Evolutionary conservation across 129 eudicot genomes (phyloP).

Genomic region (Mikania micrantha): DNA sequence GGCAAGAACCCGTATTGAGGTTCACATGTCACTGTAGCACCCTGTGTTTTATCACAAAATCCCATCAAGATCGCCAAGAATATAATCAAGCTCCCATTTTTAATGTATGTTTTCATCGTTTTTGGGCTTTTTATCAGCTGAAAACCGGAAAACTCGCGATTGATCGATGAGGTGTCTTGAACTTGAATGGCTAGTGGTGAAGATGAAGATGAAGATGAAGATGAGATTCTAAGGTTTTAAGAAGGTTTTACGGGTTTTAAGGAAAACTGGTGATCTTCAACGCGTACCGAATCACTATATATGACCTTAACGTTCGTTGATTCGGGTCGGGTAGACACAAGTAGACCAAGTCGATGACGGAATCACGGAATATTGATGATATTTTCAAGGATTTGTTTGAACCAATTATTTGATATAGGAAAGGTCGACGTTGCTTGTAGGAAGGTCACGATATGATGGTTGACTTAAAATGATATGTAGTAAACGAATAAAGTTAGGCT

Average conservation of each 20-base stretch:
- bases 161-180: too few relatives aligned
- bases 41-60: not conserved
- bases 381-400: not conserved
- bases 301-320: not conserved
- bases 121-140: not conserved
- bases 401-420: not conserved
- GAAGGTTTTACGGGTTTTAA: not conserved
- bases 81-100: not conserved
- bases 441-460: too few relatives aligned
- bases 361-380: too few relatives aligned
- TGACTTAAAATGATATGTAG: not conserved
- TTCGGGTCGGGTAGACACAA: not conserved
- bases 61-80: not conserved
- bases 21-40: slow-evolving; percentile 43
- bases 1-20: slow-evolving; percentile 70
- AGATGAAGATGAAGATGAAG: too few relatives aligned
- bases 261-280: not conserved
- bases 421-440: too few relatives aligned
- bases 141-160: not conserved
- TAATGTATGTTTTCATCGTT: not conserved
- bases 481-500: too few relatives aligned
- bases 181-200: too few relatives aligned
- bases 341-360: too few relatives aligned
- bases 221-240: too few relatives aligned
- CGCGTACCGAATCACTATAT: not conserved